Percentiles rank a stretch among this genome's conserved stretches.
These are phyloP conservation scores for Apostasia shenzhenica DNA, from an alignment of 106 monocot genomes.

Conservation along the genomic window DNA sequence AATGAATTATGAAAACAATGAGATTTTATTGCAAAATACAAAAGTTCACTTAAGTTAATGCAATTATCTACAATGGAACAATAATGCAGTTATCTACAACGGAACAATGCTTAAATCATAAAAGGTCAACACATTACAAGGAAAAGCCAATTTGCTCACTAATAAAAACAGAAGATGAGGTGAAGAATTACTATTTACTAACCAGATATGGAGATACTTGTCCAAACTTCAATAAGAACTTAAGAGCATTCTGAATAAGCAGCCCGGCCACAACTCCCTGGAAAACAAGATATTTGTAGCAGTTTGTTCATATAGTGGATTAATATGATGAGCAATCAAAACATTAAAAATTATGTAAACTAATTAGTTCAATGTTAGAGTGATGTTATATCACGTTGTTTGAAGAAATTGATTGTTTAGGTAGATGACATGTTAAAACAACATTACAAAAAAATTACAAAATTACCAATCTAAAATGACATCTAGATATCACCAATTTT, in stretches of 20 bases:
- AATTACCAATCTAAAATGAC: too few relatives aligned
- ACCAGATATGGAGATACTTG: conserved; percentile 96
- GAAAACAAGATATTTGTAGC: conserved; percentile 1
- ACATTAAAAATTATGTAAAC: too few relatives aligned
- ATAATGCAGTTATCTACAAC: neutral
- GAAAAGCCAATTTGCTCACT: neutral
- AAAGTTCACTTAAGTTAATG: neutral
- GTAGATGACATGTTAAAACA: too few relatives aligned
- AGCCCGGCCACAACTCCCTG: conserved; percentile 97
- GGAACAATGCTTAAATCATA: neutral
- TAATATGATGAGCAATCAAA: too few relatives aligned
- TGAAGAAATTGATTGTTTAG: too few relatives aligned
- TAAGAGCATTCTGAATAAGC: conserved; percentile 90
- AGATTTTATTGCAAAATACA: neutral
- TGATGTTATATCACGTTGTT: too few relatives aligned
- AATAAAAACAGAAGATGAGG: neutral
- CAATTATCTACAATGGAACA: neutral
- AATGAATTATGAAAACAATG: neutral
- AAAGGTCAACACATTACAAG: neutral
- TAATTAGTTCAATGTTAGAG: too few relatives aligned
- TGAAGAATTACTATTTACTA: conserved; percentile 7
- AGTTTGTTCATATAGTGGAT: neutral
- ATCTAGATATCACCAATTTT: too few relatives aligned
- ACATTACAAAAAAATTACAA: too few relatives aligned
- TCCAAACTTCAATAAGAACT: conserved; percentile 89